A percentile compares a stretch with the other conserved stretches of the same genome.
These are phyloP conservation scores for Pichia sp. DNA, from an alignment of 1,139 yeast species.

Conservation along the genomic window DNA sequence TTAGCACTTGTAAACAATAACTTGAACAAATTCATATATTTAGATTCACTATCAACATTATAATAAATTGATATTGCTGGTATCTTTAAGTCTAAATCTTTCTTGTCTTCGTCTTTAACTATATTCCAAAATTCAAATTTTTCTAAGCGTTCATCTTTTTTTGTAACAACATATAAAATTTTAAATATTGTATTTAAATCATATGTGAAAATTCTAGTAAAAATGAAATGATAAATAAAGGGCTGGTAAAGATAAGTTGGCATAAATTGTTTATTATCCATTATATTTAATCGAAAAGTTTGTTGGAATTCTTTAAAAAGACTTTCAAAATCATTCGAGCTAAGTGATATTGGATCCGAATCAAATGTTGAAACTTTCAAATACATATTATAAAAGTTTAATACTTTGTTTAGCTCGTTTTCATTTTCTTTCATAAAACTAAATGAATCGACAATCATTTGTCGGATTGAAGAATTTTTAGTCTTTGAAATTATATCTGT, in stretches of 20 bases:
- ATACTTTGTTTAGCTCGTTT: background rate
- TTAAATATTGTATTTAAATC: slow-evolving; percentile 4
- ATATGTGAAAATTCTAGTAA: slow-evolving; percentile 3
- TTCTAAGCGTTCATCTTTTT: background rate
- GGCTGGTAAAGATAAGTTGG: background rate
- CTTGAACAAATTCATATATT: slow-evolving; percentile 3
- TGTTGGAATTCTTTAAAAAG: background rate
- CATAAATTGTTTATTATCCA: background rate
- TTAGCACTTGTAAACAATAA: slow-evolving; percentile 3
- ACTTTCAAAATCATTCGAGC: background rate
- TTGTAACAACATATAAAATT: slow-evolving; percentile 6
- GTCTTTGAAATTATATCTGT: slow-evolving; percentile 3
- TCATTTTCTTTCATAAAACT: slow-evolving; percentile 1
- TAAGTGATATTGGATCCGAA: background rate
- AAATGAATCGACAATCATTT: slow-evolving; percentile 8
- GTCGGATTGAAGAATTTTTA: background rate
- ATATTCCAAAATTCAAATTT: slow-evolving; percentile 12
- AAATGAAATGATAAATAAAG: slow-evolving; percentile 8
- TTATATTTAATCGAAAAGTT: background rate
- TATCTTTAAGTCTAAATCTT: background rate
- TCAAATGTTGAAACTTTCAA: slow-evolving; percentile 1
- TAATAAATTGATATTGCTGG: background rate
- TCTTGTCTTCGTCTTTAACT: background rate
- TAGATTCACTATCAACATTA: background rate
- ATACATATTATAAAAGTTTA: slow-evolving; percentile 3